Conservation (phyloP, 1,139 yeast species). For the Suzukiozyma palmioleophila region DNA sequence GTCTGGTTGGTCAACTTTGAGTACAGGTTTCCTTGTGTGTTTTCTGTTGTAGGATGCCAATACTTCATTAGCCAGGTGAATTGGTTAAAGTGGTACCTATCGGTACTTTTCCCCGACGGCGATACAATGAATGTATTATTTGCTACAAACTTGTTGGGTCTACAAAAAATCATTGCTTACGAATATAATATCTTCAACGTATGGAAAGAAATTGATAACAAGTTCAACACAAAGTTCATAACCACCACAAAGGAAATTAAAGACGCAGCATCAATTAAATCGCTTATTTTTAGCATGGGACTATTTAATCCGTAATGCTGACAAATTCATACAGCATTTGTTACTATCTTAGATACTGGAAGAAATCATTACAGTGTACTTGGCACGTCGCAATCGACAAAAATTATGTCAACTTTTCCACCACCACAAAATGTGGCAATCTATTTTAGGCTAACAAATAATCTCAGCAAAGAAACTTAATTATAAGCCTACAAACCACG, state of each 20-base stretch:
- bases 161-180: conserved; percentile 6
- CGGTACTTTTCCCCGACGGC: conserved; percentile 3
- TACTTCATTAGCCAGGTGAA: conserved; percentile 23
- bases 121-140: background rate
- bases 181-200: conserved; percentile 11
- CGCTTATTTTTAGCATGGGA: background rate
- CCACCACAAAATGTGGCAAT: too few species aligned
- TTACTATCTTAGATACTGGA: too few species aligned
- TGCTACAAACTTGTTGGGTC: background rate
- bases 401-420: too few species aligned
- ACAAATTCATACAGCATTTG: too few species aligned
- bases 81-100: conserved; percentile 11
- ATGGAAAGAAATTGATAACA: conserved; percentile 8
- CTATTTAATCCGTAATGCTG: too few species aligned
- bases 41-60: conserved; percentile 32
- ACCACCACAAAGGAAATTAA: background rate
- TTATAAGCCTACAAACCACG: too few species aligned
- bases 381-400: too few species aligned
- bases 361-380: too few species aligned
- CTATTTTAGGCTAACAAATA: too few species aligned
- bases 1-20: conserved; percentile 30
- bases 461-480: too few species aligned
- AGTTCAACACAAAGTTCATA: background rate
- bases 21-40: conserved; percentile 28
- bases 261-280: background rate